These are phyloP conservation scores for Canna indica DNA, from an alignment of 176 grass and related monocot species.

Conservation along the genomic window DNA sequence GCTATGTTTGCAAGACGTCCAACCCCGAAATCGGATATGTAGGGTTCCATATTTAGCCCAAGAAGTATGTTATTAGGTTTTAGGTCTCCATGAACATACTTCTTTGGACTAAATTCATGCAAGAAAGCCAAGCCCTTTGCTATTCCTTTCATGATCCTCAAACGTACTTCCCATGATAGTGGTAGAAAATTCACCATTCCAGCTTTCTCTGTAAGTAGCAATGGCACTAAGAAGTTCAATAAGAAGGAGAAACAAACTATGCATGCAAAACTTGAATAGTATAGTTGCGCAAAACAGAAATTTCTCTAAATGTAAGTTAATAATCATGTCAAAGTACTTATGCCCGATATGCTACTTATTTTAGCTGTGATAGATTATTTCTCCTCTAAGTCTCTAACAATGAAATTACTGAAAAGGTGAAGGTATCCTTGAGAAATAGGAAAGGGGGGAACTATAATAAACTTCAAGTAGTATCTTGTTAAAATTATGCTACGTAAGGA, in stretches of 20 bases:
- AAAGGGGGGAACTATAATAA: background rate
- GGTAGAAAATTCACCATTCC: slow-evolving; percentile 42
- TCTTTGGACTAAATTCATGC: slow-evolving; percentile 89
- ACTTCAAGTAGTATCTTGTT: background rate
- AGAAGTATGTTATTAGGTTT: slow-evolving; percentile 79
- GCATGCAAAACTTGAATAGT: slow-evolving; percentile 7
- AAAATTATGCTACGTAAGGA: background rate
- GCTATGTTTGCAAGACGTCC: slow-evolving; percentile 82
- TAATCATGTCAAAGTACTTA: background rate
- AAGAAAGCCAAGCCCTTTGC: slow-evolving; percentile 64
- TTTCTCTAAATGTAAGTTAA: background rate
- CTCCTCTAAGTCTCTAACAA: background rate
- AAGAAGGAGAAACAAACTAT: slow-evolving; percentile 4
- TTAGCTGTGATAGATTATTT: background rate
- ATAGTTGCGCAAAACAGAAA: slow-evolving; percentile 3
- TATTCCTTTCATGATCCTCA: slow-evolving; percentile 80
- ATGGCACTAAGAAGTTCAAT: slow-evolving; percentile 2
- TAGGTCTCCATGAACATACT: slow-evolving; percentile 86
- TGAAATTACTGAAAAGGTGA: background rate
- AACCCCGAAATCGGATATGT: slow-evolving; percentile 83
- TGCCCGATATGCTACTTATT: background rate
- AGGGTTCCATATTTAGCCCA: slow-evolving; percentile 54
- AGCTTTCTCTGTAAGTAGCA: slow-evolving; percentile 44
- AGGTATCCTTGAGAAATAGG: background rate
- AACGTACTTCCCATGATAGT: slow-evolving; percentile 49